phyloP scores from a whole-genome alignment of 805 yeast genomes.

The Maudiozyma serrabonitensis region DNA sequence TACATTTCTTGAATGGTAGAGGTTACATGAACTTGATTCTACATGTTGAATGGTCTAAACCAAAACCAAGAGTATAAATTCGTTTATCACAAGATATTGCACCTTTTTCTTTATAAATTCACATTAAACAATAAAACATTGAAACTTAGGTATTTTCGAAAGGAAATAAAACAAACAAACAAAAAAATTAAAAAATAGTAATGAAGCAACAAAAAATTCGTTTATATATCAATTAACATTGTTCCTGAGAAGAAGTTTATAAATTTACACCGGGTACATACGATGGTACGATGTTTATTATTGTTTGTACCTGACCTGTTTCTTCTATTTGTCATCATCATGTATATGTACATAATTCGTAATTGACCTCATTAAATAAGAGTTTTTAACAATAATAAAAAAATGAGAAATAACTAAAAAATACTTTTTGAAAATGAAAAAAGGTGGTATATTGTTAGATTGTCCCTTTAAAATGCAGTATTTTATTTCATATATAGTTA shows the following conservation, averaged over 20 bases:
- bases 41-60: slow-evolving; percentile 53
- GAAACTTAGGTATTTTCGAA: background rate
- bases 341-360: slow-evolving; percentile 2
- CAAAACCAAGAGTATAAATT: slow-evolving; percentile 15
- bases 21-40: slow-evolving; percentile 87
- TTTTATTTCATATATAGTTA: background rate
- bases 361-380: background rate
- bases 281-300: too few relatives aligned
- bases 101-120: background rate
- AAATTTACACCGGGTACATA: too few relatives aligned
- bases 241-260: too few relatives aligned
- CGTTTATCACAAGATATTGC: background rate
- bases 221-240: background rate
- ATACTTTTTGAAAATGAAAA: background rate
- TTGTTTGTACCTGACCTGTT: too few relatives aligned
- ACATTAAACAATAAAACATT: background rate
- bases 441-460: background rate
- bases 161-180: background rate
- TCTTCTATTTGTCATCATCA: background rate
- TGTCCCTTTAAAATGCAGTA: background rate
- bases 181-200: too few relatives aligned
- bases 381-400: background rate
- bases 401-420: background rate
- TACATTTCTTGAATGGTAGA: slow-evolving; percentile 71
- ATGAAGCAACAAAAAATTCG: background rate